Conservation (phyloP, 768 basidiomycete genomes). For the Suillus discolor region DNA sequence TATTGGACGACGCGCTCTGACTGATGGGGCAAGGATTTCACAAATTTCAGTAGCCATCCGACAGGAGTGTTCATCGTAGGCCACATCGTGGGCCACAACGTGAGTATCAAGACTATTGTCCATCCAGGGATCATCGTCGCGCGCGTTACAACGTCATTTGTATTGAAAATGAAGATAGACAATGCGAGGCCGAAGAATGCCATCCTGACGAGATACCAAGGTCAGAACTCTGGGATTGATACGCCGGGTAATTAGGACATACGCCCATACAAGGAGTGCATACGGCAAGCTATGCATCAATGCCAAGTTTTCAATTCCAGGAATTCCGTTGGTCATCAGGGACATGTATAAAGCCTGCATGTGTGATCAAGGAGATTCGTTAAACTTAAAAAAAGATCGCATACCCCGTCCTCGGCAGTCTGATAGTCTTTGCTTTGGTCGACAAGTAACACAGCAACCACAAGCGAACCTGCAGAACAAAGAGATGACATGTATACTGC, state of each 20-base stretch:
- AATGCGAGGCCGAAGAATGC: conserved; percentile 31
- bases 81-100: conserved; percentile 23
- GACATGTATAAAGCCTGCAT: conserved; percentile 27
- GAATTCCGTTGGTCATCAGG: conserved; percentile 12
- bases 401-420: conserved; percentile 22
- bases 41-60: background rate
- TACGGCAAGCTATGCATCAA: conserved; percentile 38
- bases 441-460: conserved; percentile 38
- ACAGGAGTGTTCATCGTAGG: background rate
- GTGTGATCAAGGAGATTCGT: background rate
- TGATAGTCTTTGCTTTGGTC: conserved; percentile 31
- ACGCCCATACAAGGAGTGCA: conserved; percentile 35
- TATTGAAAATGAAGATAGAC: conserved; percentile 26
- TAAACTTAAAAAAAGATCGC: conserved; percentile 20
- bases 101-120: conserved; percentile 20
- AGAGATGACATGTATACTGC: conserved; percentile 42
- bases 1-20: background rate
- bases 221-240: background rate
- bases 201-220: conserved; percentile 20
- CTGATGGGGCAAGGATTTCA: background rate
- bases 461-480: conserved; percentile 35
- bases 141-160: conserved; percentile 16
- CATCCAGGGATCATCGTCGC: conserved; percentile 18
- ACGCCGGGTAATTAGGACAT: conserved; percentile 5
- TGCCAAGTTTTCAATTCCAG: conserved; percentile 32